A percentile compares a stretch with the other conserved stretches of the same genome.
phyloP scores from a whole-genome alignment of 805 yeast genomes.

The Wickerhamiella shivajii region DNA sequence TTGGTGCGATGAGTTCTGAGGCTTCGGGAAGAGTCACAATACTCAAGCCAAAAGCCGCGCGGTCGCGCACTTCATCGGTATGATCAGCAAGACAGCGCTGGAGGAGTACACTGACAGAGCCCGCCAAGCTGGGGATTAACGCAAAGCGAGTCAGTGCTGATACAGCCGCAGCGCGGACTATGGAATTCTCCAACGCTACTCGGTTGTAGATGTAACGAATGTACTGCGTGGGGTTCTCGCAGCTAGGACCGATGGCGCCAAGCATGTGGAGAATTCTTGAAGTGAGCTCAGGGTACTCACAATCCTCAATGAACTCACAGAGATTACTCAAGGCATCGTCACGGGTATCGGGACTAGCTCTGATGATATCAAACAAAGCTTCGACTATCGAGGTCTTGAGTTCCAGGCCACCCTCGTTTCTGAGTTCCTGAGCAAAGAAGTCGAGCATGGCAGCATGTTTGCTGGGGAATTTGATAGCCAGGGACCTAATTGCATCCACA shows the following conservation, averaged over 20 bases:
- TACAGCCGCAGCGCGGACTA: slow-evolving; percentile 91
- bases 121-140: slow-evolving; percentile 44
- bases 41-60: slow-evolving; percentile 76
- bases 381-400: slow-evolving; percentile 83
- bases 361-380: slow-evolving; percentile 82
- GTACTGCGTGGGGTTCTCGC: slow-evolving; percentile 73
- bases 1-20: slow-evolving; percentile 45
- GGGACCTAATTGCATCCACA: slow-evolving; percentile 83
- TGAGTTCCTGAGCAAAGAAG: slow-evolving; percentile 69
- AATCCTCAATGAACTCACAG: slow-evolving; percentile 96
- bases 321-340: slow-evolving; percentile 72
- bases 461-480: slow-evolving; percentile 85
- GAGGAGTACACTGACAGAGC: slow-evolving; percentile 60
- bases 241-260: slow-evolving; percentile 88
- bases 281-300: slow-evolving; percentile 86
- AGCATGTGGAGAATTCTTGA: slow-evolving; percentile 84
- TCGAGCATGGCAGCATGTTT: slow-evolving; percentile 71
- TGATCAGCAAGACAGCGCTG: slow-evolving; percentile 72
- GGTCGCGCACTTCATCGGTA: slow-evolving; percentile 96
- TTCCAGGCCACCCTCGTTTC: slow-evolving; percentile 79
- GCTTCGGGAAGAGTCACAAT: slow-evolving; percentile 32
- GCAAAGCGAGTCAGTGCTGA: slow-evolving; percentile 86
- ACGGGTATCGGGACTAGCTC: slow-evolving; percentile 70
- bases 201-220: slow-evolving; percentile 95
- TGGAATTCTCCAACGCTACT: slow-evolving; percentile 88